Percentiles rank a stretch among this genome's conserved stretches.
phyloP scores from a whole-genome alignment of 2,329 filamentous ascomycete genomes.

The Nothophoma quercina region DNA sequence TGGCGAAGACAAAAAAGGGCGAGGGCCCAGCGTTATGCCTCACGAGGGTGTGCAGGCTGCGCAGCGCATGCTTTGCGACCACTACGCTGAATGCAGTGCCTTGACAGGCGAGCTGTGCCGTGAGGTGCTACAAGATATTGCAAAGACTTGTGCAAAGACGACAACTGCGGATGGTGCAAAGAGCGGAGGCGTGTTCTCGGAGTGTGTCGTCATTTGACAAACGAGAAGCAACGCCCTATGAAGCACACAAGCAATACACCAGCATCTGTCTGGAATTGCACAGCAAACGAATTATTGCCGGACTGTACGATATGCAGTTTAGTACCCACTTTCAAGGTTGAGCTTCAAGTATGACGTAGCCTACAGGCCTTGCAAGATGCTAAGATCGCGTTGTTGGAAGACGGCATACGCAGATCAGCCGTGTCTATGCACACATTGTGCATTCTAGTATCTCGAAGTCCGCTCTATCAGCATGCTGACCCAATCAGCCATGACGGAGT shows the following conservation, averaged over 20 bases:
- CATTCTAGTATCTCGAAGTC: background rate
- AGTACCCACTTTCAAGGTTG: no score
- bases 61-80: conserved; percentile 67
- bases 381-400: background rate
- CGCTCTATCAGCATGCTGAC: conserved; percentile 8
- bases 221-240: background rate
- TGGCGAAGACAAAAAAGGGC: conserved; percentile 45
- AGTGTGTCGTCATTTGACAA: conserved; percentile 29
- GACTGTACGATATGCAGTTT: no score
- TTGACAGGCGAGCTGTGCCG: conserved; percentile 66
- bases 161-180: conserved; percentile 63
- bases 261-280: background rate
- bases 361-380: background rate
- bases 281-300: no score
- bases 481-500: conserved; percentile 11
- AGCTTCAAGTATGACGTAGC: background rate
- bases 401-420: background rate
- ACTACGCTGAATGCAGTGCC: conserved; percentile 70
- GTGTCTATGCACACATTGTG: background rate
- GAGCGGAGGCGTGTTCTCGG: conserved; percentile 45
- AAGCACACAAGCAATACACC: background rate
- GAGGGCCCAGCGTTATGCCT: conserved; percentile 57
- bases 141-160: conserved; percentile 64
- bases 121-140: conserved; percentile 68
- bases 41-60: conserved; percentile 59